Evolutionary conservation across 2,329 filamentous ascomycete genomes (phyloP).

Genomic region (Myriangium duriaei): DNA sequence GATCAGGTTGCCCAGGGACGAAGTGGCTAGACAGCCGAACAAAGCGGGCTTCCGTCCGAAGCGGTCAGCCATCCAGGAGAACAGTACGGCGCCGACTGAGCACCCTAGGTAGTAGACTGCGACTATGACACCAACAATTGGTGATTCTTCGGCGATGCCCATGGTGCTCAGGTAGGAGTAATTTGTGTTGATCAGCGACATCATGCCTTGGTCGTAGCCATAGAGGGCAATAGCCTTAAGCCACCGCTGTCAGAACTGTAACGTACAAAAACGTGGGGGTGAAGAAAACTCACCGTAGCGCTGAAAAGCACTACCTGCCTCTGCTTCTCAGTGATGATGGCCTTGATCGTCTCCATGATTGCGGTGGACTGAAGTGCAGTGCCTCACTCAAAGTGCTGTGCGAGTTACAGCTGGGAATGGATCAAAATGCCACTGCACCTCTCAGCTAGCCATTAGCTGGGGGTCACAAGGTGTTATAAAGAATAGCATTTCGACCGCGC

Average conservation of each 20-base stretch:
- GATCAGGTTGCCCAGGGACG: slow-evolving; percentile 44
- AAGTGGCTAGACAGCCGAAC: slow-evolving; percentile 41
- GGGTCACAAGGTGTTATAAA: too few species aligned
- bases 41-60: slow-evolving; percentile 44
- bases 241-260: too few species aligned
- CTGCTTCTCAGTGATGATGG: slow-evolving; percentile 19
- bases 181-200: slow-evolving; percentile 44
- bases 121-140: slow-evolving; percentile 47
- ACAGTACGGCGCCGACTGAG: slow-evolving; percentile 43
- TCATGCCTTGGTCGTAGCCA: slow-evolving; percentile 40
- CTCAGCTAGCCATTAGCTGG: too few species aligned
- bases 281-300: too few species aligned
- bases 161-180: slow-evolving; percentile 44
- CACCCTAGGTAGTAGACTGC: slow-evolving; percentile 53
- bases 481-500: too few species aligned
- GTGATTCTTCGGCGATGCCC: slow-evolving; percentile 38
- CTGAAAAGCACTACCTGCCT: slow-evolving; percentile 38
- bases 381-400: too few species aligned
- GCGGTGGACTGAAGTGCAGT: not conserved
- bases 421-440: too few species aligned
- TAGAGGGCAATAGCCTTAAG: slow-evolving; percentile 45
- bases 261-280: too few species aligned
- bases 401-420: too few species aligned
- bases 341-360: slow-evolving; percentile 15
- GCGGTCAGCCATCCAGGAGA: slow-evolving; percentile 42